These are phyloP conservation scores for Epichloe baconii DNA, from an alignment of 2,329 filamentous ascomycete species.

Conservation along the genomic window DNA sequence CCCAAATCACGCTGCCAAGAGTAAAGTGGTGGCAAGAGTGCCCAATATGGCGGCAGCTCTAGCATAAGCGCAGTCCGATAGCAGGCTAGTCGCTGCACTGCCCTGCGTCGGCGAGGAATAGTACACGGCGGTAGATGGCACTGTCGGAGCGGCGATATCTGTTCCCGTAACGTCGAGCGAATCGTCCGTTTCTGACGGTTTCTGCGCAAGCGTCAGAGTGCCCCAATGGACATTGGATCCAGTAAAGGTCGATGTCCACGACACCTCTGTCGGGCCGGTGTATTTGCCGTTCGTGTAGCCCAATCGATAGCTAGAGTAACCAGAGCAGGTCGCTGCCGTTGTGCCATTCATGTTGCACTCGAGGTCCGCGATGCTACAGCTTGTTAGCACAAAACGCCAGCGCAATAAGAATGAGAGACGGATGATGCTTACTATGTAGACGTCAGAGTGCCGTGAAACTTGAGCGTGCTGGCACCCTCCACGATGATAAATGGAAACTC, in stretches of 20 bases:
- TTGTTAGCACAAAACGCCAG: neutral
- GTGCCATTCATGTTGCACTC: constrained; percentile 28
- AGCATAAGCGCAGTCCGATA: neutral
- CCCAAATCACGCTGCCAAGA: neutral
- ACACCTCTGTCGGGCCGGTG: constrained; percentile 29
- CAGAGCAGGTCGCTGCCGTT: constrained; percentile 33
- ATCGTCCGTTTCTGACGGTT: constrained; percentile 20
- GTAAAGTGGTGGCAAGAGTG: neutral
- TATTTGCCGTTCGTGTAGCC: constrained; percentile 25
- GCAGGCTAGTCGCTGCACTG: neutral
- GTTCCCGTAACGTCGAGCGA: constrained; percentile 13
- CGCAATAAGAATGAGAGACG: neutral
- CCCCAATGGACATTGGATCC: constrained; percentile 31
- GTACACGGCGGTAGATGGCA: constrained; percentile 6
- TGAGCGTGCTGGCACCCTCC: constrained; percentile 30
- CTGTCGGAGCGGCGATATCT: constrained; percentile 6
- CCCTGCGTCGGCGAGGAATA: constrained; percentile 4
- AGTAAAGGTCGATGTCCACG: constrained; percentile 32
- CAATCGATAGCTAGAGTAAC: constrained; percentile 31
- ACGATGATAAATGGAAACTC: constrained; percentile 34
- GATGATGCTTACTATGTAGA: constrained; percentile 26
- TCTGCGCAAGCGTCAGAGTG: constrained; percentile 27
- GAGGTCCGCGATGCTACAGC: constrained; percentile 28
- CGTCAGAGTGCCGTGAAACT: constrained; percentile 29
- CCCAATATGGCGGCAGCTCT: neutral